Conservation (phyloP, 2,329 filamentous ascomycete species). For the Colletotrichum nymphaeae region DNA sequence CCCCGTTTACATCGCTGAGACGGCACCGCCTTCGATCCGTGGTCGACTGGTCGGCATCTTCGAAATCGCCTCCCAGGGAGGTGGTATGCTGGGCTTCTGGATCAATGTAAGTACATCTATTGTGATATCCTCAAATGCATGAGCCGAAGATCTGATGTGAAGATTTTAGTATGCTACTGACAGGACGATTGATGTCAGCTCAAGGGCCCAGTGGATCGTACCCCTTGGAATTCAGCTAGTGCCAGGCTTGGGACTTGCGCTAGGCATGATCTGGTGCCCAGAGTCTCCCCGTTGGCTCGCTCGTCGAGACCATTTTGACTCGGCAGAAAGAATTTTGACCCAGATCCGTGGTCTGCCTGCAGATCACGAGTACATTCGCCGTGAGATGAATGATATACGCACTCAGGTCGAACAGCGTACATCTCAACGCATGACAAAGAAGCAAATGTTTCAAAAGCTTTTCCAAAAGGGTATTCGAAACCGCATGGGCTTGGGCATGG, state of each 20-base stretch:
- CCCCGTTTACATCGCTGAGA: slow-evolving; percentile 55
- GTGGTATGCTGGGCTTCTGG: slow-evolving; percentile 58
- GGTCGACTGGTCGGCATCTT: slow-evolving; percentile 65
- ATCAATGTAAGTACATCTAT: slow-evolving; percentile 40
- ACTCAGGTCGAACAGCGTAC: slow-evolving; percentile 64
- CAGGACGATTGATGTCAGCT: slow-evolving; percentile 32
- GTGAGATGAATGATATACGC: slow-evolving; percentile 68
- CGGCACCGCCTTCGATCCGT: slow-evolving; percentile 60
- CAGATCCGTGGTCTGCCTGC: slow-evolving; percentile 45
- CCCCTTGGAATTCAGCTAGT: slow-evolving; percentile 55
- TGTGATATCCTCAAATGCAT: fast-evolving
- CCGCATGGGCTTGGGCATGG: slow-evolving; percentile 61
- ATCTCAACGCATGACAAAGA: slow-evolving; percentile 43
- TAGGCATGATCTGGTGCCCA: slow-evolving; percentile 48
- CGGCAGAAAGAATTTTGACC: slow-evolving; percentile 50
- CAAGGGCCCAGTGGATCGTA: slow-evolving; percentile 51
- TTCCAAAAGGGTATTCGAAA: slow-evolving; percentile 52
- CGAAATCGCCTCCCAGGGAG: slow-evolving; percentile 58
- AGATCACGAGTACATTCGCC: slow-evolving; percentile 40
- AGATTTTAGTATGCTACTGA: slow-evolving; percentile 34
- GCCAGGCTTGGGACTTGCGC: slow-evolving; percentile 49
- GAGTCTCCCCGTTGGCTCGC: slow-evolving; percentile 53
- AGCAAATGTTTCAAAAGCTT: slow-evolving; percentile 45
- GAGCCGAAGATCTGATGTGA: not conserved
- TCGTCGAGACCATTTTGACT: slow-evolving; percentile 49